A percentile compares a stretch with the other conserved stretches of the same genome.
phyloP scores from a whole-genome alignment of 331 rosid species.

The Acacia concinna region DNA sequence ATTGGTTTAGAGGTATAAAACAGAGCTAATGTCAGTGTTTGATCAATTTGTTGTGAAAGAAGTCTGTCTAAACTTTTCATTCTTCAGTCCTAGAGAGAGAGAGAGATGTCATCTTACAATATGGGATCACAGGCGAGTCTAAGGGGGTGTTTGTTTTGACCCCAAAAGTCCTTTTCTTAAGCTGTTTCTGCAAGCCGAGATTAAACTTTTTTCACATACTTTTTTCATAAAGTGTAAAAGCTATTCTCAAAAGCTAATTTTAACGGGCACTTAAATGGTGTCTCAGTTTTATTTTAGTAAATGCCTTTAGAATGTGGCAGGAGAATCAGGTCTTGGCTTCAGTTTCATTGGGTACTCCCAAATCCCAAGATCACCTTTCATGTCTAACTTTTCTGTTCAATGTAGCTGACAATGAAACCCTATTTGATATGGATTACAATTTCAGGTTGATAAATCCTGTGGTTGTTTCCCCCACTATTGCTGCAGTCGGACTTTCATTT shows the following conservation, averaged over 20 bases:
- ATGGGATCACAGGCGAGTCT: not conserved
- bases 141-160: too few species aligned
- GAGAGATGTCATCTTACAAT: not conserved
- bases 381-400: conserved; percentile 22
- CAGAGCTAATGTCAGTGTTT: not conserved
- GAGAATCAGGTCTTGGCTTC: not conserved
- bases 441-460: conserved; percentile 97
- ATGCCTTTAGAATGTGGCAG: not conserved
- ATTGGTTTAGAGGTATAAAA: not conserved
- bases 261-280: too few species aligned
- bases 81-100: not conserved
- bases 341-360: not conserved
- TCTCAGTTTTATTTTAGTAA: not conserved
- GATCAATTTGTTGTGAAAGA: not conserved
- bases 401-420: conserved; percentile 26
- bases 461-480: conserved; percentile 95
- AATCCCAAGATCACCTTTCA: not conserved
- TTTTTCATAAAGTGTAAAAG: too few species aligned
- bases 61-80: not conserved
- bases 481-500: conserved; percentile 99
- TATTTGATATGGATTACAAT: conserved; percentile 22
- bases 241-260: too few species aligned
- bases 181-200: too few species aligned
- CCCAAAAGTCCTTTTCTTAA: too few species aligned
- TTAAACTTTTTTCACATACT: too few species aligned